Conservation (phyloP, 805 yeast species). For the Lipomyces anomalus region DNA sequence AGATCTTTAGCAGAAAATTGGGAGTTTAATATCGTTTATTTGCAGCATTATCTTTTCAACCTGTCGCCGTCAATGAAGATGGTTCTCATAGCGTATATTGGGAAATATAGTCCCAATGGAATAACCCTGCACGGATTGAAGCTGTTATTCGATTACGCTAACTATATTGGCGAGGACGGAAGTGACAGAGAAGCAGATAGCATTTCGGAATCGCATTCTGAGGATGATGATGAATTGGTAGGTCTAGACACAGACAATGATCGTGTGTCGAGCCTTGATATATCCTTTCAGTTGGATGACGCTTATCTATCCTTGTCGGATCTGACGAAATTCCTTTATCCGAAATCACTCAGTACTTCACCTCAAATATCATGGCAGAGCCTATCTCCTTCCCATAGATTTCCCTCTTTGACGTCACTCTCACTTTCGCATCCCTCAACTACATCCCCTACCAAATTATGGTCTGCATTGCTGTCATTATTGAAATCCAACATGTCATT, state of each 20-base stretch:
- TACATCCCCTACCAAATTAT: conserved; percentile 18
- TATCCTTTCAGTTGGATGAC: conserved; percentile 20
- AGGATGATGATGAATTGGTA: conserved; percentile 4
- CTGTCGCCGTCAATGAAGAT: conserved; percentile 20
- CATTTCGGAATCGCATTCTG: conserved; percentile 2
- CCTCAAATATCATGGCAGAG: conserved; percentile 72
- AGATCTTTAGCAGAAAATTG: conserved; percentile 18
- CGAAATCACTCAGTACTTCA: conserved; percentile 69
- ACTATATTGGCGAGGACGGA: background rate
- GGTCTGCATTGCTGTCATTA: conserved; percentile 18
- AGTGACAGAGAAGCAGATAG: background rate
- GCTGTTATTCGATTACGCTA: conserved; percentile 6
- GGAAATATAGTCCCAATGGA: conserved; percentile 16
- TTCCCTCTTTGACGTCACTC: conserved; percentile 21
- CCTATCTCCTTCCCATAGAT: conserved; percentile 70
- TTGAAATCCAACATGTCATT: conserved; percentile 12
- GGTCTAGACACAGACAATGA: conserved; percentile 12
- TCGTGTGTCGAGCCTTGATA: conserved; percentile 18
- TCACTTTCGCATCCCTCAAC: conserved; percentile 20
- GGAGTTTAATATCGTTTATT: conserved; percentile 19
- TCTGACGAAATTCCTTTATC: conserved; percentile 44
- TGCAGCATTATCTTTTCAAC: conserved; percentile 13
- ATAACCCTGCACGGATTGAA: conserved; percentile 11
- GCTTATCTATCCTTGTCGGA: conserved; percentile 4
- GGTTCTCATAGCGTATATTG: conserved; percentile 19